A percentile compares a stretch with the other conserved stretches of the same genome.
Evolutionary conservation across 225 moss, liverwort and hornwort genomes (phyloP).

Genomic region (Ulota crispa): DNA sequence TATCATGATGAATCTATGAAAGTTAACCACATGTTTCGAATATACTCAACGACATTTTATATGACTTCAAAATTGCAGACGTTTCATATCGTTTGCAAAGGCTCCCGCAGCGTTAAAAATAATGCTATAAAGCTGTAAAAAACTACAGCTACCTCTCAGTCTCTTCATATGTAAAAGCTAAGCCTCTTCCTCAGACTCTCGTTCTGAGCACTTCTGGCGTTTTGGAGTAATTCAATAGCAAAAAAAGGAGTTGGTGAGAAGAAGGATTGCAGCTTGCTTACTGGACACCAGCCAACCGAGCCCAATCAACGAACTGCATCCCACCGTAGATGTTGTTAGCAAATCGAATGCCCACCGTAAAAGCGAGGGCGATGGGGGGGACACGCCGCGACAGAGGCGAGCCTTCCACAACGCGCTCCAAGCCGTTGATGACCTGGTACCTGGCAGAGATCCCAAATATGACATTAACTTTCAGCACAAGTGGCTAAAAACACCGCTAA

Average conservation of each 20-base stretch:
- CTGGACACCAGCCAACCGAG: conserved; percentile 81
- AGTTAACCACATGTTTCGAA: no score
- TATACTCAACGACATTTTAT: no score
- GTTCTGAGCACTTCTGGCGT: not conserved
- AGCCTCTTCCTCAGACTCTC: not conserved
- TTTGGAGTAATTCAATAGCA: not conserved
- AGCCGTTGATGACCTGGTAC: conserved; percentile 91
- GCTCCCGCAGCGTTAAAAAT: no score
- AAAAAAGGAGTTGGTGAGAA: not conserved
- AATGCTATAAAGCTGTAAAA: no score
- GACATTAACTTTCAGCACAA: no score
- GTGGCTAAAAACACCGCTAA: no score
- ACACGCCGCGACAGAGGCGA: conserved; percentile 59
- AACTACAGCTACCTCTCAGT: no score
- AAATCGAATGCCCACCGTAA: conserved; percentile 90
- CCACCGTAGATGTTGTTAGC: conserved; percentile 95
- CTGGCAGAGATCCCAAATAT: no score
- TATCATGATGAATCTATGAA: no score
- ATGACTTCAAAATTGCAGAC: no score
- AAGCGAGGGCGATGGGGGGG: conserved; percentile 71
- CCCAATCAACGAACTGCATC: conserved; percentile 98
- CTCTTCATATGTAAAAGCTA: not conserved
- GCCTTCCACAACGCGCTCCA: conserved; percentile 91
- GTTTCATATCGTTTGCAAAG: no score
- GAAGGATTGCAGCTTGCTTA: conserved; percentile 23